These are phyloP conservation scores for Sarcodon aspratus DNA, from an alignment of 768 basidiomycete genomes.

Conservation along the genomic window DNA sequence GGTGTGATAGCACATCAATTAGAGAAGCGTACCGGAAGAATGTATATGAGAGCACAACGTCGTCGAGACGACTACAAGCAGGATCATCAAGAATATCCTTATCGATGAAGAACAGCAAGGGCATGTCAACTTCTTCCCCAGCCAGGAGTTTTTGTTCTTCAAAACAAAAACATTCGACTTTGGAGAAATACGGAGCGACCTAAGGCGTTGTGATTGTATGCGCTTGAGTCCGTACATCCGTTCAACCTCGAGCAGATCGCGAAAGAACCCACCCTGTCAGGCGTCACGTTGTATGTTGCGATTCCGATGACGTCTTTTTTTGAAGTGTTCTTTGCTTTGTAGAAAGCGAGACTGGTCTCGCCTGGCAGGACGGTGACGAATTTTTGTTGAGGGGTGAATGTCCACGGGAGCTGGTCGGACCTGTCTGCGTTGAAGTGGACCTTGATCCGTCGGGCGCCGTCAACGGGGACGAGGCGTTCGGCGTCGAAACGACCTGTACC, in stretches of 20 bases:
- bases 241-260: not conserved
- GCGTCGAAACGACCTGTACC: constrained; percentile 78
- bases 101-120: constrained; percentile 97
- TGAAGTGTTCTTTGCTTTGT: constrained; percentile 82
- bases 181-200: constrained; percentile 98
- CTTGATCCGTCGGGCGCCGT: constrained; percentile 65
- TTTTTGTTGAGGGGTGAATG: constrained; percentile 84
- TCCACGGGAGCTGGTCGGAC: constrained; percentile 86
- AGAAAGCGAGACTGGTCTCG: constrained; percentile 94
- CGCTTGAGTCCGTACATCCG: not conserved
- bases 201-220: constrained; percentile 17
- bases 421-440: constrained; percentile 95
- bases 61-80: constrained; percentile 73
- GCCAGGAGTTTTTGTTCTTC: constrained; percentile 95
- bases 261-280: constrained; percentile 65
- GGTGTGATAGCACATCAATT: not conserved
- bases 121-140: constrained; percentile 96
- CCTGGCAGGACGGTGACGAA: constrained; percentile 87
- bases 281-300: constrained; percentile 97
- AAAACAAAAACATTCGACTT: constrained; percentile 99
- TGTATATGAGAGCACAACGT: constrained; percentile 91
- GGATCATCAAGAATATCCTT: constrained; percentile 94
- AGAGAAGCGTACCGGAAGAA: constrained; percentile 73
- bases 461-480: constrained; percentile 71
- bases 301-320: constrained; percentile 91